Evolutionary conservation across 148 eudicot species (phyloP), one percentile per base, ranked within the genome.

Genomic region (Euryodendron excelsum): DNA sequence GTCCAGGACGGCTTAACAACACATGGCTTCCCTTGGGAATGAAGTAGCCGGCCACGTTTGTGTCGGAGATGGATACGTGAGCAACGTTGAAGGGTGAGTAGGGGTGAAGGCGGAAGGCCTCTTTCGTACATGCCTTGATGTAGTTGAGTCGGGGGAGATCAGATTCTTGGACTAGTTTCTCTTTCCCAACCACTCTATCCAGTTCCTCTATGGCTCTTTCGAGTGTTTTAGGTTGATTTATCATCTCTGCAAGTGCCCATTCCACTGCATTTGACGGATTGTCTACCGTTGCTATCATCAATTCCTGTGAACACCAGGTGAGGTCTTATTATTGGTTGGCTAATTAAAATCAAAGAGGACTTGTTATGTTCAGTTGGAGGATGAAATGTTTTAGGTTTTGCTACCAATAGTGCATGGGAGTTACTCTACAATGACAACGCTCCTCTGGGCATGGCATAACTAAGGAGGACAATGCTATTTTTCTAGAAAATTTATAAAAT

Each of bases 231-330:
- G 79, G 72, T 31, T 48, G 45, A 34, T 76, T 64, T 31, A 76
- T 21, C 72, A 76, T 76, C 60, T 76, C 79, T 0, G 61, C 79
- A 30, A 76, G 41, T 31, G 72, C 79, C 79, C 79, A 64, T n/a
- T 64, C 79, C 33, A 76, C 60, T 0, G 21, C 44, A 23, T 76
- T 76, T 12, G 72, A 64, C 13, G 72, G 79, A n/a, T 76, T 76
- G 45, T 76, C 79, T 44, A 76, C 47, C 8, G 79, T 33, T 47
- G 79, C 79, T 14, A 76, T 0, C 79, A 64, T 47, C 30, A 76
- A 21, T 11, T 63, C 79, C 79, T 76, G 31, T 6, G 3, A 30
- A 2, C 30, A 69, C n/a, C n/a, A n/a, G n/a, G n/a, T n/a, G n/a
- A n/a, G n/a, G n/a, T n/a, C n/a, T n/a, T n/a, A n/a, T n/a, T n/a